Base-by-base conservation (phyloP, 2,329 filamentous ascomycete genomes). In the Cercospora sesami region DNA sequence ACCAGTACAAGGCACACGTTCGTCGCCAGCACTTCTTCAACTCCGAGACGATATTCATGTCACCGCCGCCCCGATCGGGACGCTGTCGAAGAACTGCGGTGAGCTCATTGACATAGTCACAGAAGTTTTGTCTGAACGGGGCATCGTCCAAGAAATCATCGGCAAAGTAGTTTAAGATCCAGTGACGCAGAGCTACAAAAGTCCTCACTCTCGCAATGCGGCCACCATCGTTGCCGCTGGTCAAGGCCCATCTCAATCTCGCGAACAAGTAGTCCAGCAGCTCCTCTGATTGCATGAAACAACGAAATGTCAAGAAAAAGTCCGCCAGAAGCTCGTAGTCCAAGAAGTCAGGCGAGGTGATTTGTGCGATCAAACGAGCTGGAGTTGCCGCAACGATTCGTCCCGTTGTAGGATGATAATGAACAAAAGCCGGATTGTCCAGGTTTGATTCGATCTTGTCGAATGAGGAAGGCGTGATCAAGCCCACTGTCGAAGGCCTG, bases 251-350 rank as follows among this genome's bases (percentile, higher is more conserved):
- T 72, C 89, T 86, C 63, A 99, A 81, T 18, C 95, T 88, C 2
- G 94, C 90, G 70, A 98, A 86, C 16, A 99, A 85, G 84, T 97
- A 93, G 58, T 89, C 88, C 23, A 97, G 85, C 3, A 99, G 84
- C 74, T 94, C 90, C 21, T 85, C 83, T 0, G 91, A 85, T 12
- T 92, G 89, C 68, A 99, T 83, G 76, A 97, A 99, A 3, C 91
- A 87, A 60, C 95, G 91, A 76, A 93, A 99, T 0, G 95, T 98
- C 23, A 99, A 86, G 76, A 99, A 99, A 80, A 99, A 99, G 79
- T 99, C 95, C 1, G 95, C 98, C 4, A 99, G 87, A 5, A 99
- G 86, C 75, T 98, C 94, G 78, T 99, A 99, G 79, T 99, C 94
- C 76, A 99, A 88, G 77, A 98, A 97, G 60, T 89, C 93, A 16